Conservation (phyloP, 108 stramenopile species). For the Parmales sp. region DNA sequence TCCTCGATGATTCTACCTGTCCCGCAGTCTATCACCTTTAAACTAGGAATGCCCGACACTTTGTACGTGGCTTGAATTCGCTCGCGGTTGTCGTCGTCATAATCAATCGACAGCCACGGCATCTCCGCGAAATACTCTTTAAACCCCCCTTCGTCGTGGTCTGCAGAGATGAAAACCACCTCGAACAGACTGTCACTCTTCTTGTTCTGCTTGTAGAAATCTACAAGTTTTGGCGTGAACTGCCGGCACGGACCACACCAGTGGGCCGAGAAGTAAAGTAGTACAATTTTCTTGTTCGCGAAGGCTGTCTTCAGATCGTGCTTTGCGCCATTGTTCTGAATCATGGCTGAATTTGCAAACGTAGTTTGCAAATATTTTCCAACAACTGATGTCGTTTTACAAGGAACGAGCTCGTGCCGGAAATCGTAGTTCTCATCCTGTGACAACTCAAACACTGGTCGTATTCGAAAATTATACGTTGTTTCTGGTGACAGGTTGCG, state of each 20-base stretch:
- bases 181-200: constrained; percentile 57
- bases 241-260: constrained; percentile 76
- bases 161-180: constrained; percentile 70
- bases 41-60: not conserved
- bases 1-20: no score
- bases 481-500: not conserved
- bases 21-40: not conserved
- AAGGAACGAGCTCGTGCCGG: no score
- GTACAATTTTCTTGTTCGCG: constrained; percentile 55
- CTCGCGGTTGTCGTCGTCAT: constrained; percentile 27
- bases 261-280: constrained; percentile 57
- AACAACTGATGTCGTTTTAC: no score
- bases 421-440: no score
- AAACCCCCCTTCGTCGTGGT: constrained; percentile 64
- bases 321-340: no score
- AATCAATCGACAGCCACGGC: constrained; percentile 78
- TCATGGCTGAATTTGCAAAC: no score
- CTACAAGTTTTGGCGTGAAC: constrained; percentile 79
- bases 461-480: not conserved
- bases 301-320: constrained; percentile 51
- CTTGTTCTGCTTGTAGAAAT: constrained; percentile 61
- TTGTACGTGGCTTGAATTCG: not conserved
- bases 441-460: no score
- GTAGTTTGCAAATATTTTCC: no score
- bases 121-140: constrained; percentile 51